Evolutionary conservation across 1,284 basidiomycete genomes (phyloP), one percentile per base, ranked within the genome.

Genomic region (Bjerkandera adusta): DNA sequence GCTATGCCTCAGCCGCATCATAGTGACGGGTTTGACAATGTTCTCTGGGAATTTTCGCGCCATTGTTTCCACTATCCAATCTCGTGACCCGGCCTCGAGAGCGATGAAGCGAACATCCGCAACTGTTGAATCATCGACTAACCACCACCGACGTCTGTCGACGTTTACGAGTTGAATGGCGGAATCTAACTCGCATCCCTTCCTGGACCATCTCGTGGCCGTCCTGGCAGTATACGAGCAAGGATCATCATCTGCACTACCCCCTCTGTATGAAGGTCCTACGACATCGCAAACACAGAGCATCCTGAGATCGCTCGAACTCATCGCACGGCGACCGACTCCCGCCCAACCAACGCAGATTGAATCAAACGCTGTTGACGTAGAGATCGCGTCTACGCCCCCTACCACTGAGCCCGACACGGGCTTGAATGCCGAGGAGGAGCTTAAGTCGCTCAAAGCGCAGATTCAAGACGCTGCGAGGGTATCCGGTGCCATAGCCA

Each of bases 401-500:
- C 47, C 47, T 21, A 36, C 64, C 4, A 68, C 67, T 30, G 76
- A 69, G 33, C 76, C 73, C 4, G 81, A 84, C 62, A 74, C 72
- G 54, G 80, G 79, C 26, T 76, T 82, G 71, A 76, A 74, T 49
- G 83, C 85, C 2, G 79, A 85, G 22, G 85, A 92, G 67, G 91
- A 94, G 66, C 74, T 93, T 43, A 78, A 80, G 56, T 67, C 92
- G 42, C 76, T 95, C 45, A 92, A 92, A 66, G 88, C 88, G 15
- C 91, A 94, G 69, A 90, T 95, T 2, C 87, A 92, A 70, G 92
- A 95, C 63, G 90, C 91, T 56, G 86, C 88, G 34, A 77, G 93
- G 32, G 95, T 98, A 24, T 97, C 95, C 69, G 94, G 94, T 66
- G 95, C 95, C 18, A 95, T 99, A 54, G 96, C 96, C 0, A 77